These are phyloP conservation scores for Penicillium bovifimosum DNA, from an alignment of 495 filamentous ascomycete genomes.

Conservation along the genomic window DNA sequence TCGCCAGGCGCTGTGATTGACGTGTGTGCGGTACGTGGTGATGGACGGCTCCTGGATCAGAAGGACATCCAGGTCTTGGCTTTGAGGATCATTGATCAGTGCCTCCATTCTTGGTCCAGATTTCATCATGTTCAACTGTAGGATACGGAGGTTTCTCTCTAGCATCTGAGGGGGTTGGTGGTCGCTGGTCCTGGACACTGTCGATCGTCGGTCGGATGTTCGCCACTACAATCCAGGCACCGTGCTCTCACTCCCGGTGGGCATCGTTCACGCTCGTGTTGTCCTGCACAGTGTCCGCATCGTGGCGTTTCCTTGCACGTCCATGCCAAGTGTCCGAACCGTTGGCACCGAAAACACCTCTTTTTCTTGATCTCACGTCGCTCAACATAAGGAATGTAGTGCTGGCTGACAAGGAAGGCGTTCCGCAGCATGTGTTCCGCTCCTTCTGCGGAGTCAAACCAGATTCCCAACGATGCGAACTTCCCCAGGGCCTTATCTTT, in stretches of 20 bases:
- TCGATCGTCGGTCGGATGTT: constrained; percentile 19
- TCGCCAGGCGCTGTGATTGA: constrained; percentile 27
- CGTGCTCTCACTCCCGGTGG: constrained; percentile 15
- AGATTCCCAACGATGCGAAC: constrained; percentile 7
- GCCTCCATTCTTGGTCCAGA: constrained; percentile 23
- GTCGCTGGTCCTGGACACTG: constrained; percentile 9
- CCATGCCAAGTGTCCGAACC: constrained; percentile 28
- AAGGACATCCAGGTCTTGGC: constrained; percentile 20
- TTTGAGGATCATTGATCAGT: constrained; percentile 25
- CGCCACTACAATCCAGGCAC: constrained; percentile 19
- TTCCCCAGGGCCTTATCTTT: background rate
- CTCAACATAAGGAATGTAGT: too few relatives aligned
- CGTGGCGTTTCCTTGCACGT: constrained; percentile 24
- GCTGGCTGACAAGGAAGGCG: too few relatives aligned
- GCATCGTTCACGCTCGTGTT: constrained; percentile 17
- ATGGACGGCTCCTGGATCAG: constrained; percentile 25
- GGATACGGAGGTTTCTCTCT: constrained; percentile 17
- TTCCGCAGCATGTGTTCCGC: background rate
- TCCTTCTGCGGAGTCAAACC: background rate
- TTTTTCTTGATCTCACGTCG: constrained; percentile 19
- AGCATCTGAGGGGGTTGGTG: constrained; percentile 12
- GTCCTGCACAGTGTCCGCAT: constrained; percentile 23
- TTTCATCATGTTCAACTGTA: constrained; percentile 30
- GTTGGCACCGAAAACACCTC: constrained; percentile 23
- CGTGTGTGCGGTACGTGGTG: constrained; percentile 19